Conservation (phyloP, 2,329 filamentous ascomycete species). For the Fusarium sp. region DNA sequence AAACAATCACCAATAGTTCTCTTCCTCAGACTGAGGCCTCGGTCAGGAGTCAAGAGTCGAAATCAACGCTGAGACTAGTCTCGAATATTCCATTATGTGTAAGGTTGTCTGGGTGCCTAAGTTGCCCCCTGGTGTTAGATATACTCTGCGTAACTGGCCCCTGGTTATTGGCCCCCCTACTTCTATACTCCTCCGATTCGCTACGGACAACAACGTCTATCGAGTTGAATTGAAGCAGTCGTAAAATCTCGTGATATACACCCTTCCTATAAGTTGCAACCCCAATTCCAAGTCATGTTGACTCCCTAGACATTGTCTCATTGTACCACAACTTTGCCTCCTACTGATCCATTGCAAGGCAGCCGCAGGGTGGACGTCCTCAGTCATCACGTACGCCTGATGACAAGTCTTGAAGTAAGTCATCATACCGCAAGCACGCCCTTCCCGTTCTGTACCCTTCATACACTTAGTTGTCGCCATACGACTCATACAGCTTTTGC, state of each 20-base stretch:
- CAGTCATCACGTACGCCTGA: slow-evolving; percentile 37
- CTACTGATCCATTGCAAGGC: slow-evolving; percentile 28
- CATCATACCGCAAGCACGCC: slow-evolving; percentile 24
- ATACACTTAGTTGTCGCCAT: slow-evolving; percentile 22
- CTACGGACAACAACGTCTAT: slow-evolving; percentile 32
- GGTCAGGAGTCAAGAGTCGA: slow-evolving; percentile 14
- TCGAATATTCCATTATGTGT: slow-evolving; percentile 43
- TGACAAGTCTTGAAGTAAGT: slow-evolving; percentile 34
- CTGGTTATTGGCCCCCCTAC: slow-evolving; percentile 25
- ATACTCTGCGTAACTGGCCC: slow-evolving; percentile 27
- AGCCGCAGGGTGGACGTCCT: slow-evolving; percentile 27
- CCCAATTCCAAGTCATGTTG: slow-evolving; percentile 32
- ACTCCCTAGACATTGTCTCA: slow-evolving; percentile 28
- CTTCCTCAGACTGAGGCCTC: slow-evolving; percentile 41
- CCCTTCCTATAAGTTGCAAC: slow-evolving; percentile 33
- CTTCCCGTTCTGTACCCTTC: slow-evolving; percentile 20
- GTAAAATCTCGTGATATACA: slow-evolving; percentile 43
- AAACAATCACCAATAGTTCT: slow-evolving; percentile 17
- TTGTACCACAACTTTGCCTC: slow-evolving; percentile 38
- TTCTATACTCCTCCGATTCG: slow-evolving; percentile 31
- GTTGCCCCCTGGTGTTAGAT: slow-evolving; percentile 28
- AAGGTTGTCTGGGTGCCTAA: slow-evolving; percentile 41
- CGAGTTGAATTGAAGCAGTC: slow-evolving; percentile 37
- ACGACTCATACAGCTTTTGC: slow-evolving; percentile 35
- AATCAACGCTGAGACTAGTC: slow-evolving; percentile 10